Conservation (phyloP, 176 grass and related monocot species). For the Puya raimondii region DNA sequence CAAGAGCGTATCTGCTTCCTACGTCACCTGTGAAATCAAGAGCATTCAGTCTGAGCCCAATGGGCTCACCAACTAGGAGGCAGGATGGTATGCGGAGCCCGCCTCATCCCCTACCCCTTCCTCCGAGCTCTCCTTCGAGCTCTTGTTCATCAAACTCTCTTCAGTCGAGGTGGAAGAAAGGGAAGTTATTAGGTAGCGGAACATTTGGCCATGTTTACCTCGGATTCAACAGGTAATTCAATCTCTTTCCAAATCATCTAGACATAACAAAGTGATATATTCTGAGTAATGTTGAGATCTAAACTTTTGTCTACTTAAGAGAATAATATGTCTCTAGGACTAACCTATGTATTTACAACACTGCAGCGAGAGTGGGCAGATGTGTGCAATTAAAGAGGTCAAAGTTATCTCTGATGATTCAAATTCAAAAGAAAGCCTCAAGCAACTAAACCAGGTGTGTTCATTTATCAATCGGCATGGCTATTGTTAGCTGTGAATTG, state of each 20-base stretch:
- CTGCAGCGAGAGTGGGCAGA: slow-evolving; percentile 75
- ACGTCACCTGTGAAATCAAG: slow-evolving; percentile 36
- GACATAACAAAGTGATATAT: not conserved
- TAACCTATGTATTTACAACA: slow-evolving; percentile 14
- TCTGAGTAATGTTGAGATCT: slow-evolving; percentile 7
- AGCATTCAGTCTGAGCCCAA: slow-evolving; percentile 43
- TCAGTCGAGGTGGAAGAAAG: slow-evolving; percentile 59
- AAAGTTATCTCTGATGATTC: slow-evolving; percentile 89
- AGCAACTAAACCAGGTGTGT: slow-evolving; percentile 76
- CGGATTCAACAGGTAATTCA: slow-evolving; percentile 61
- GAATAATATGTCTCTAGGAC: slow-evolving; percentile 6
- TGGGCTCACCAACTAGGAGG: slow-evolving; percentile 32
- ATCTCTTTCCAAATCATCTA: not conserved
- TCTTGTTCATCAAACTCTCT: slow-evolving; percentile 36
- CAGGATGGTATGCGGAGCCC: slow-evolving; percentile 40
- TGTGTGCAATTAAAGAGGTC: slow-evolving; percentile 97
- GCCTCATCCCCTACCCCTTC: slow-evolving; percentile 54
- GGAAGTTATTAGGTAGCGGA: slow-evolving; percentile 62
- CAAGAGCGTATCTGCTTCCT: slow-evolving; percentile 32
- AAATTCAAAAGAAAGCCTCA: slow-evolving; percentile 91
- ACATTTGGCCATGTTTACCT: slow-evolving; percentile 82
- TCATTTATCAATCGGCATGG: slow-evolving; percentile 8
- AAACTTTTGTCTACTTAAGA: slow-evolving; percentile 1
- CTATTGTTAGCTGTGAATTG: not conserved
- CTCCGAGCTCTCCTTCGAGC: slow-evolving; percentile 46